Evolutionary conservation across 2,329 filamentous ascomycete genomes (phyloP).

Genomic region (Paramyrothecium roridum): DNA sequence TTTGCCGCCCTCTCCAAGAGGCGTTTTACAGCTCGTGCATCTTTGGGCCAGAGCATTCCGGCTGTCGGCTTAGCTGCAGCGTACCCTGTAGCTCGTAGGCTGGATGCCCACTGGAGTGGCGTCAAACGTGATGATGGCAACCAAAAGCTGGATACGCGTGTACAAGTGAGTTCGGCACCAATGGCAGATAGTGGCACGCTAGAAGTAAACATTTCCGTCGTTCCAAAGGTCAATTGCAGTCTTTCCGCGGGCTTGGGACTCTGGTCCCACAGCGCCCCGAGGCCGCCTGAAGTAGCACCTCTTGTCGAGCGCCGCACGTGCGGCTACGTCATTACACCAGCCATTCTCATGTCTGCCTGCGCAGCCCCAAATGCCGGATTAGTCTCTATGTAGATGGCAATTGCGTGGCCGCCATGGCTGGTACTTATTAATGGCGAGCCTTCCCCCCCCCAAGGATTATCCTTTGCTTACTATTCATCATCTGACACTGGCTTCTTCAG

Average conservation of each 20-base stretch:
- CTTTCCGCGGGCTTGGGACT: not conserved
- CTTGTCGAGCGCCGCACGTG: not conserved
- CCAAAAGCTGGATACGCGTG: not conserved
- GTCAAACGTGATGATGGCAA: not conserved
- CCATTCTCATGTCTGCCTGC: not conserved
- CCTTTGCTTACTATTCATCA: no score
- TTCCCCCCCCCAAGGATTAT: not conserved
- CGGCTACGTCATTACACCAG: constrained; percentile 14
- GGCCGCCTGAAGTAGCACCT: not conserved
- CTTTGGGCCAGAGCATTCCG: no score
- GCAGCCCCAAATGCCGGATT: not conserved
- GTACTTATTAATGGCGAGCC: not conserved
- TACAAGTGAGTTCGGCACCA: not conserved
- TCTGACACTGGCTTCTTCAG: no score
- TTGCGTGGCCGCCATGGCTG: not conserved
- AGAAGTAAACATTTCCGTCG: not conserved
- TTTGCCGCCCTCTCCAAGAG: no score
- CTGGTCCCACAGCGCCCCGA: not conserved
- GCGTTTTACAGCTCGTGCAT: no score
- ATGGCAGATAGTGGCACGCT: not conserved
- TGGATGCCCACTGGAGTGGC: not conserved
- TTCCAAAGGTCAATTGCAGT: not conserved
- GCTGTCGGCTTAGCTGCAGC: no score
- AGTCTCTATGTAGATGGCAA: not conserved
- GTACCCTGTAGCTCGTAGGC: no score